Evolutionary conservation across 2,329 filamentous ascomycete species (phyloP).

Genomic region (Pochonia chlamydosporia): DNA sequence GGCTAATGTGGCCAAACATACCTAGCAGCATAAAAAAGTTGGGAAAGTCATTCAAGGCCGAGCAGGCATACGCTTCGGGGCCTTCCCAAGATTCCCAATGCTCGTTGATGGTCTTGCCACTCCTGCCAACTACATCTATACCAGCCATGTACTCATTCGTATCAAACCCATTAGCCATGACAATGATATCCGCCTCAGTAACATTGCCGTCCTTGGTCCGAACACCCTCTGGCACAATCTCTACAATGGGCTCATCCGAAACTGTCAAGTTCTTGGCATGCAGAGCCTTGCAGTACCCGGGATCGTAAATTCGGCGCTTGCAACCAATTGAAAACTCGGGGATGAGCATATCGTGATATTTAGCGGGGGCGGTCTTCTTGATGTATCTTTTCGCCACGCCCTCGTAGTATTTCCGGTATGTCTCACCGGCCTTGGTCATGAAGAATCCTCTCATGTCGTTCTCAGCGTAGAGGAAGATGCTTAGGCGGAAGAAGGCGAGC

Average conservation of each 20-base stretch:
- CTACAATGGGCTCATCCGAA: slow-evolving; percentile 42
- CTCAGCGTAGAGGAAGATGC: slow-evolving; percentile 35
- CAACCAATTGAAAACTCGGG: slow-evolving; percentile 59
- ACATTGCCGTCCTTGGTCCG: slow-evolving; percentile 30
- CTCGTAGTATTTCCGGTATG: slow-evolving; percentile 30
- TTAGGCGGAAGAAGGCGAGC: slow-evolving; percentile 30
- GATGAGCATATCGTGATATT: slow-evolving; percentile 56
- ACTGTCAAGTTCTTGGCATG: slow-evolving; percentile 39
- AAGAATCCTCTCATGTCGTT: slow-evolving; percentile 29
- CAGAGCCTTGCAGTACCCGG: slow-evolving; percentile 47
- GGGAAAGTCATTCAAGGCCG: slow-evolving; percentile 53
- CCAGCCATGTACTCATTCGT: slow-evolving; percentile 48
- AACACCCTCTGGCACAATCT: slow-evolving; percentile 37
- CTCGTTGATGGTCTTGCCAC: slow-evolving; percentile 43
- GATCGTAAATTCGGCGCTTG: slow-evolving; percentile 58
- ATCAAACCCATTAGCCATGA: slow-evolving; percentile 57
- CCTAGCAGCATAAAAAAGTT: slow-evolving; percentile 60
- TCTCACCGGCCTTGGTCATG: slow-evolving; percentile 27
- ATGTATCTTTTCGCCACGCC: slow-evolving; percentile 33
- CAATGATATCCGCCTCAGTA: slow-evolving; percentile 51
- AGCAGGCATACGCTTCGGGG: slow-evolving; percentile 54
- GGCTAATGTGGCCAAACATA: too few relatives aligned
- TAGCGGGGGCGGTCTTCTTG: slow-evolving; percentile 42
- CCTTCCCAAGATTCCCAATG: slow-evolving; percentile 56
- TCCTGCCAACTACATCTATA: slow-evolving; percentile 45